Percentiles rank a stretch among this genome's conserved stretches.
Evolutionary conservation across 2,329 filamentous ascomycete genomes (phyloP).

Genomic region (Myriosclerotinia curreyana): DNA sequence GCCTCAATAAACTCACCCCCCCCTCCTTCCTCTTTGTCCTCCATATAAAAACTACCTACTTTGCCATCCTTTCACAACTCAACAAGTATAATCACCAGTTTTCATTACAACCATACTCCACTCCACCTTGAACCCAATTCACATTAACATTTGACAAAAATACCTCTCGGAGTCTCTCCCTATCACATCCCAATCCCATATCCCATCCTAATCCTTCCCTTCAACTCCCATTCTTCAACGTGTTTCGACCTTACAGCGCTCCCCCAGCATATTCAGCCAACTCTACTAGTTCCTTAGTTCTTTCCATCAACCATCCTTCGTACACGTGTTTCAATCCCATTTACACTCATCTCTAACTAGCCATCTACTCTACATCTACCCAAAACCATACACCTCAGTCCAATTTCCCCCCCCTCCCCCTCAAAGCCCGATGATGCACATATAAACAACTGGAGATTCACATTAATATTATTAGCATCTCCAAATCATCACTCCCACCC

Average conservation of each 20-base stretch:
- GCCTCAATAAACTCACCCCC: slow-evolving; percentile 2
- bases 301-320: slow-evolving; percentile 12
- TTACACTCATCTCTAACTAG: neutral
- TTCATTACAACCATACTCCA: slow-evolving; percentile 20
- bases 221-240: slow-evolving; percentile 10
- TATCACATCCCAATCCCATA: too few relatives aligned
- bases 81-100: slow-evolving; percentile 21
- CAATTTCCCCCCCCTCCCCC: neutral
- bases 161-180: neutral
- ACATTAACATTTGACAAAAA: slow-evolving; percentile 5
- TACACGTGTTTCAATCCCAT: slow-evolving; percentile 14
- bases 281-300: too few relatives aligned
- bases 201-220: neutral
- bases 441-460: slow-evolving; percentile 20
- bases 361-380: slow-evolving; percentile 11
- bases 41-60: too few relatives aligned
- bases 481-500: neutral
- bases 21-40: neutral
- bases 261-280: slow-evolving; percentile 6
- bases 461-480: slow-evolving; percentile 18
- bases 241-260: slow-evolving; percentile 9
- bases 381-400: neutral
- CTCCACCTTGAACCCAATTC: slow-evolving; percentile 6
- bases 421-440: slow-evolving; percentile 20
- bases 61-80: slow-evolving; percentile 4